Conservation (phyloP, 768 basidiomycete species). For the Russula vinacea region DNA sequence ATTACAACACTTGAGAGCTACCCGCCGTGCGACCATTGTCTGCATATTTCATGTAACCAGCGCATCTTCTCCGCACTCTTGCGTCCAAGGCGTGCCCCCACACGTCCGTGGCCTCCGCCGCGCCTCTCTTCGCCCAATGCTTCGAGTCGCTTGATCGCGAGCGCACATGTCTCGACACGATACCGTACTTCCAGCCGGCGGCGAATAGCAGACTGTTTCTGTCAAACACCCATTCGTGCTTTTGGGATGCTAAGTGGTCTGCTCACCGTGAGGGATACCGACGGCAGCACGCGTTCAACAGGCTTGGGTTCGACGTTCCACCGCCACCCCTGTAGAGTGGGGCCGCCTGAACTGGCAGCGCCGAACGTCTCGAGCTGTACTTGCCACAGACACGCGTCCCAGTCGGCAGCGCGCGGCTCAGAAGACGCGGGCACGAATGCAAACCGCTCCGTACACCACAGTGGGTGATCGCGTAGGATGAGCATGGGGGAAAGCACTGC, state of each 20-base stretch:
- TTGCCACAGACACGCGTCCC: constrained; percentile 68
- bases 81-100: constrained; percentile 32
- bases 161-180: constrained; percentile 53
- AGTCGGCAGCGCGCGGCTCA: constrained; percentile 48
- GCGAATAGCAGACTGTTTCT: constrained; percentile 41
- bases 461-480: constrained; percentile 42
- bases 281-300: background rate
- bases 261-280: constrained; percentile 13
- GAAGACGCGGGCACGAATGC: constrained; percentile 37
- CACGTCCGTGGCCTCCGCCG: constrained; percentile 2
- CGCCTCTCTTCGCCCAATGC: constrained; percentile 35
- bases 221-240: background rate
- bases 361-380: constrained; percentile 56
- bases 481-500: constrained; percentile 45
- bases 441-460: constrained; percentile 63
- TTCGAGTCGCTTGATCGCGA: constrained; percentile 44
- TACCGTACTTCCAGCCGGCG: constrained; percentile 48
- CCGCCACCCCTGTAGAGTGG: constrained; percentile 31
- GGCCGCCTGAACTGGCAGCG: constrained; percentile 33
- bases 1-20: background rate
- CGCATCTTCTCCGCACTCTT: constrained; percentile 45
- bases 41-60: constrained; percentile 59
- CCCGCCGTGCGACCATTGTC: constrained; percentile 37
- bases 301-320: constrained; percentile 14
- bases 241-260: background rate